phyloP scores from a whole-genome alignment of 768 basidiomycete genomes.

The Kwoniella botswanensis region DNA sequence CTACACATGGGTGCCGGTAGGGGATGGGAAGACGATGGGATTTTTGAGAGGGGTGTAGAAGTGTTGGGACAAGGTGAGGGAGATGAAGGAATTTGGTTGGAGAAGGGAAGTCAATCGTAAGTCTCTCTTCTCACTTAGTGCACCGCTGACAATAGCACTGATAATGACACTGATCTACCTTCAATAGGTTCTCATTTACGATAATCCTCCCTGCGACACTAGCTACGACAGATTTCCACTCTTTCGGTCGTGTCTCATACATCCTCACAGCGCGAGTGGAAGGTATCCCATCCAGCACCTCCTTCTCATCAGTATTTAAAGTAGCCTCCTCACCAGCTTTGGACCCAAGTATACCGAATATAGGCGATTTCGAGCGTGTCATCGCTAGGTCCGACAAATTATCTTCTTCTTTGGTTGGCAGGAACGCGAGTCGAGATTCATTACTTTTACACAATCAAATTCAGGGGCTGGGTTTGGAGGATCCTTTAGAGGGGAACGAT shows the following conservation, averaged over 20 bases:
- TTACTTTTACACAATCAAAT: neutral
- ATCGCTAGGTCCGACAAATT: slow-evolving; percentile 30
- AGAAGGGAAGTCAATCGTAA: slow-evolving; percentile 36
- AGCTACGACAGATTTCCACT: slow-evolving; percentile 47
- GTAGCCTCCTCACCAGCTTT: slow-evolving; percentile 4
- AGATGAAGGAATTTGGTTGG: slow-evolving; percentile 49
- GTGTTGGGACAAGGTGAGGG: slow-evolving; percentile 28
- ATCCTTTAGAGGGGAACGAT: slow-evolving; percentile 10
- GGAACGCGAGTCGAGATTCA: neutral
- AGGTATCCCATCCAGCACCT: slow-evolving; percentile 28
- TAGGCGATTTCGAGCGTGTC: slow-evolving; percentile 30
- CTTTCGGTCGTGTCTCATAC: slow-evolving; percentile 39
- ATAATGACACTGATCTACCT: neutral
- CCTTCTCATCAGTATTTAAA: slow-evolving; percentile 22
- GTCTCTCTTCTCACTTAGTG: neutral
- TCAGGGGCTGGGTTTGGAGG: neutral
- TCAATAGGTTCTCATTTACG: slow-evolving; percentile 45
- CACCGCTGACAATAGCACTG: neutral
- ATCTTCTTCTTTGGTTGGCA: neutral
- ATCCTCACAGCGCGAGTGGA: slow-evolving; percentile 40
- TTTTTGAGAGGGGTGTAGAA: slow-evolving; percentile 47
- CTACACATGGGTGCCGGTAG: slow-evolving; percentile 38
- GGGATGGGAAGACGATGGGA: slow-evolving; percentile 52
- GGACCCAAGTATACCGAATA: slow-evolving; percentile 16
- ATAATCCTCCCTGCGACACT: slow-evolving; percentile 51